These are phyloP conservation scores for Penicillium angulare DNA, from an alignment of 495 filamentous ascomycete genomes.

Conservation along the genomic window DNA sequence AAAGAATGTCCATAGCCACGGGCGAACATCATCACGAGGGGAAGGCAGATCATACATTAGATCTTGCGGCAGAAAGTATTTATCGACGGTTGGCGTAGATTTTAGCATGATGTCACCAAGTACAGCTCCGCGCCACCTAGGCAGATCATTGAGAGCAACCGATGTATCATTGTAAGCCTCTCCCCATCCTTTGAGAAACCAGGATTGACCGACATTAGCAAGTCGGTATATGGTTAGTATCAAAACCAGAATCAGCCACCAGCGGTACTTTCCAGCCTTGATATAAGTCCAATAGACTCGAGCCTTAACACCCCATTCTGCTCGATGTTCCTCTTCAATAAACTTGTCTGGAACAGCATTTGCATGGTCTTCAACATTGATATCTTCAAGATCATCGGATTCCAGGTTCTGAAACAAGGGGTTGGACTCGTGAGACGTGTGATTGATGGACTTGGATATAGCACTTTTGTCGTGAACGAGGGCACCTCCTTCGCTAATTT, in stretches of 20 bases:
- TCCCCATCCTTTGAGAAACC: constrained; percentile 85
- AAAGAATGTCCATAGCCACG: constrained; percentile 71
- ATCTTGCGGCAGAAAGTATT: constrained; percentile 23
- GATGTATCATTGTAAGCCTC: constrained; percentile 59
- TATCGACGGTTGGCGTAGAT: constrained; percentile 11
- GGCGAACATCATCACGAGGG: constrained; percentile 63
- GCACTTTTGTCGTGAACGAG: constrained; percentile 43
- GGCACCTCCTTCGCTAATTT: constrained; percentile 58
- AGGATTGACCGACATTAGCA: constrained; percentile 59
- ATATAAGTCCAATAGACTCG: constrained; percentile 82
- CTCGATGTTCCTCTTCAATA: constrained; percentile 76
- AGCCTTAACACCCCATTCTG: constrained; percentile 70
- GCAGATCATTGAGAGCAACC: constrained; percentile 8
- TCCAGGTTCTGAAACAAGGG: constrained; percentile 26
- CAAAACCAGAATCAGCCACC: constrained; percentile 63
- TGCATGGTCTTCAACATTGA: constrained; percentile 38
- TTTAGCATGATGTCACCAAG: background rate
- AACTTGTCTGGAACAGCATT: constrained; percentile 68
- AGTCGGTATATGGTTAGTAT: constrained; percentile 60
- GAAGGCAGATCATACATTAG: constrained; percentile 59
- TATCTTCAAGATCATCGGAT: constrained; percentile 38
- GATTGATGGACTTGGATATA: constrained; percentile 14
- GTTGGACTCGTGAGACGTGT: constrained; percentile 15
- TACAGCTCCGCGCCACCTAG: background rate
- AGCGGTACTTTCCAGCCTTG: constrained; percentile 67